phyloP scores from a whole-genome alignment of 2,329 filamentous ascomycete species.

The Monilinia laxa region DNA sequence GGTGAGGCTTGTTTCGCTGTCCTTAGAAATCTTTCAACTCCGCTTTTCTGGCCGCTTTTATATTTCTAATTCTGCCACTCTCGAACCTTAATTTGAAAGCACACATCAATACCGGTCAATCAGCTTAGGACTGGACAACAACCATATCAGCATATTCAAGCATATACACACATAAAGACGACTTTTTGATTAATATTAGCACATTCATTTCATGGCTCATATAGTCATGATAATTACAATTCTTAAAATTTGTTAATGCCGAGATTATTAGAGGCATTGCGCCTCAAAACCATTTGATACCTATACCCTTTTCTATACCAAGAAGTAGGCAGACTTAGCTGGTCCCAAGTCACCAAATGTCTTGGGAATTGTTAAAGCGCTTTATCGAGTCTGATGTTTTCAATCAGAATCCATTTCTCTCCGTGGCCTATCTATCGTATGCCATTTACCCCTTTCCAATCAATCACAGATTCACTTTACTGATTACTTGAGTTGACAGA shows the following conservation, averaged over 20 bases:
- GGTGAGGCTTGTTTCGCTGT: slow-evolving; percentile 11
- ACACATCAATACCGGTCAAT: slow-evolving; percentile 8
- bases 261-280: slow-evolving; percentile 40
- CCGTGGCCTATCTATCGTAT: slow-evolving; percentile 84
- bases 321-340: slow-evolving; percentile 21
- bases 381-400: slow-evolving; percentile 94
- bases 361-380: slow-evolving; percentile 84
- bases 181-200: neutral
- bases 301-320: slow-evolving; percentile 26
- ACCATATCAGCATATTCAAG: neutral
- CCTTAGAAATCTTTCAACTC: slow-evolving; percentile 6
- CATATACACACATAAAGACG: neutral
- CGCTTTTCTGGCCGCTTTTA: slow-evolving; percentile 21
- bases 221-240: slow-evolving; percentile 31
- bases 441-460: slow-evolving; percentile 28
- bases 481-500: slow-evolving; percentile 46
- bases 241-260: slow-evolving; percentile 37
- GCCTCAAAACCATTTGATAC: slow-evolving; percentile 33
- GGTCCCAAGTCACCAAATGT: slow-evolving; percentile 49
- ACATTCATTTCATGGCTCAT: slow-evolving; percentile 27
- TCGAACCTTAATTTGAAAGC: slow-evolving; percentile 7
- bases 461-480: slow-evolving; percentile 19
- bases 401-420: slow-evolving; percentile 85
- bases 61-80: slow-evolving; percentile 17
- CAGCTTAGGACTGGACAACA: slow-evolving; percentile 10